Conservation (phyloP, 169 alveolate species). For the Plasmodium knowlesi region DNA sequence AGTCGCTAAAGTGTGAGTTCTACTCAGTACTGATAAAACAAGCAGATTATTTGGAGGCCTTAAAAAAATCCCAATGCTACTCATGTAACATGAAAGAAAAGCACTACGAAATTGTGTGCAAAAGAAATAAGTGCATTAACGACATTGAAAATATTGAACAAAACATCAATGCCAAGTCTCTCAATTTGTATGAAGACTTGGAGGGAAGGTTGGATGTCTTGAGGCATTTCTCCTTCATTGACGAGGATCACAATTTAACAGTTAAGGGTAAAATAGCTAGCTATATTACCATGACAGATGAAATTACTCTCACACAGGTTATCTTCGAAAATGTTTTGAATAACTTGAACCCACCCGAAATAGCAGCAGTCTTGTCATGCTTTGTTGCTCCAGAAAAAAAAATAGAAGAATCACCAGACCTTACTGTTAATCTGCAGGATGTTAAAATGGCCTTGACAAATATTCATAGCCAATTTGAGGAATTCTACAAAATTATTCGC, state of each 20-base stretch:
- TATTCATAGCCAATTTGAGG: conserved; percentile 78
- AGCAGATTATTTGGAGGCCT: conserved; percentile 79
- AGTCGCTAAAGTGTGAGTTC: conserved; percentile 79
- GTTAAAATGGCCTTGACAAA: conserved; percentile 82
- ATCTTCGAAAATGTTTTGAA: conserved; percentile 81
- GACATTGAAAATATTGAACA: conserved; percentile 83
- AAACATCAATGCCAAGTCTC: conserved; percentile 85
- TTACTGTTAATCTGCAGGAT: conserved; percentile 83
- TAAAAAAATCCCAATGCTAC: conserved; percentile 78
- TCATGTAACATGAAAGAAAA: conserved; percentile 83
- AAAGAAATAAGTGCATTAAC: conserved; percentile 74
- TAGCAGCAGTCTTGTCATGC: conserved; percentile 86
- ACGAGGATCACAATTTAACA: conserved; percentile 86
- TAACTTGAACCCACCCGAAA: conserved; percentile 83
- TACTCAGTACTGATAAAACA: conserved; percentile 82
- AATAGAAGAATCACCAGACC: conserved; percentile 86
- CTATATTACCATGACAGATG: conserved; percentile 88
- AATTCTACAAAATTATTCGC: conserved; percentile 73
- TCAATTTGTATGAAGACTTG: conserved; percentile 87
- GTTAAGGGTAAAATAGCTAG: conserved; percentile 90
- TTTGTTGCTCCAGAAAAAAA: conserved; percentile 83
- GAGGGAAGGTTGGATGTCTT: conserved; percentile 86
- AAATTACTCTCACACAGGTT: conserved; percentile 87
- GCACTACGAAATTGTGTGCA: conserved; percentile 79
- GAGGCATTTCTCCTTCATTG: conserved; percentile 86